Percentiles rank a stretch among this genome's conserved stretches.
These are phyloP conservation scores for Sanghuangporus weigelae DNA, from an alignment of 1,284 basidiomycete species.

Conservation along the genomic window DNA sequence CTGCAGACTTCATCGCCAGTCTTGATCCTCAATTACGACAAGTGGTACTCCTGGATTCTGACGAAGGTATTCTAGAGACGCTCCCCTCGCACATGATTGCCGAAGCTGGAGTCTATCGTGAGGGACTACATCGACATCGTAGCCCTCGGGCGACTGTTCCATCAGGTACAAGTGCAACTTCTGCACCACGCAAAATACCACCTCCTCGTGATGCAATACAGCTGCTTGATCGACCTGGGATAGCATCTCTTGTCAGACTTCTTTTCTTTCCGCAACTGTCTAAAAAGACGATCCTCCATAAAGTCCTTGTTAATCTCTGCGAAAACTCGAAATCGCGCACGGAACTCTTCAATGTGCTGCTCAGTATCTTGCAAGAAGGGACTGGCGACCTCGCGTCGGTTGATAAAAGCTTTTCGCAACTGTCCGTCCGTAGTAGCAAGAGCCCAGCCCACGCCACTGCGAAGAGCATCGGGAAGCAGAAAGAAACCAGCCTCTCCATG, in stretches of 20 bases:
- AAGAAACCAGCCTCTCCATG: slow-evolving; percentile 47
- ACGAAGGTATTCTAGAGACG: slow-evolving; percentile 76
- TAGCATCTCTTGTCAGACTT: slow-evolving; percentile 87
- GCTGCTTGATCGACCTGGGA: slow-evolving; percentile 86
- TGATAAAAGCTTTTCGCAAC: slow-evolving; percentile 91
- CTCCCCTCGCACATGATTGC: slow-evolving; percentile 81
- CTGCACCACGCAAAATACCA: slow-evolving; percentile 43
- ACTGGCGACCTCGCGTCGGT: slow-evolving; percentile 89
- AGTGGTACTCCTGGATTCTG: slow-evolving; percentile 82
- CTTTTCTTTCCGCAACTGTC: slow-evolving; percentile 96
- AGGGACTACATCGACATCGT: slow-evolving; percentile 34
- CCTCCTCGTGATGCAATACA: slow-evolving; percentile 85
- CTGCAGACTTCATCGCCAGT: slow-evolving; percentile 83
- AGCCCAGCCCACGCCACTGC: slow-evolving; percentile 47
- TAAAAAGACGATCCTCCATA: slow-evolving; percentile 81
- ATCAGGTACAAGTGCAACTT: slow-evolving; percentile 24
- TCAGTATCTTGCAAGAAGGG: slow-evolving; percentile 92
- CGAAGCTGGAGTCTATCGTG: slow-evolving; percentile 68
- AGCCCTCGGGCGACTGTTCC: slow-evolving; percentile 30
- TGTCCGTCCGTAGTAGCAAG: slow-evolving; percentile 75
- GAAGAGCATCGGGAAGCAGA: slow-evolving; percentile 69
- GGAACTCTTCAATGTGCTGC: slow-evolving; percentile 89
- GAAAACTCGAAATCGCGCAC: slow-evolving; percentile 91
- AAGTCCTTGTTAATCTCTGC: slow-evolving; percentile 91
- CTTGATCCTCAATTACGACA: slow-evolving; percentile 83